Percentiles rank a stretch among this genome's conserved stretches.
phyloP scores from a whole-genome alignment of 2,329 filamentous ascomycete species.

The Phialophora tarda region DNA sequence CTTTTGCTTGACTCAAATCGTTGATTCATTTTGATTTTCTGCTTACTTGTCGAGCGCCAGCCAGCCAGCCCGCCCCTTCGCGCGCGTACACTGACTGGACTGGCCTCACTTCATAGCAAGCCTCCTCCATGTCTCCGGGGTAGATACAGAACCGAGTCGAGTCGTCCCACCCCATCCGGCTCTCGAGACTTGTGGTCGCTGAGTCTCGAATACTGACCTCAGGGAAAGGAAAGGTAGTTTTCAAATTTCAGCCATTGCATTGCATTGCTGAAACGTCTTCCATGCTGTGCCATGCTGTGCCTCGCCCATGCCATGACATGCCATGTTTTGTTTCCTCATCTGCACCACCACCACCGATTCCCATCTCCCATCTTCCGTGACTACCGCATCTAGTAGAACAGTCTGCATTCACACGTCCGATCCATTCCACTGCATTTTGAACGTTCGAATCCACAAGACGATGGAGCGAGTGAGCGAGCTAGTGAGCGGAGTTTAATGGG shows the following conservation, averaged over 20 bases:
- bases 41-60: not conserved
- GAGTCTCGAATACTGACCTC: not conserved
- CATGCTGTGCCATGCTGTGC: not conserved
- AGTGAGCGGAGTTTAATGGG: slow-evolving; percentile 23
- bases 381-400: not conserved
- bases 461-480: no score
- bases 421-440: not conserved
- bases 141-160: not conserved
- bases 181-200: not conserved
- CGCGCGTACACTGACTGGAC: not conserved
- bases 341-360: not conserved
- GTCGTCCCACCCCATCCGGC: not conserved
- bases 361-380: not conserved
- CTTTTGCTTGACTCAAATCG: not conserved
- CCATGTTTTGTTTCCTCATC: not conserved
- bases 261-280: not conserved
- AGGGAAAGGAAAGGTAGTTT: not conserved
- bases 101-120: not conserved
- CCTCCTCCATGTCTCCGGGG: not conserved
- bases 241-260: not conserved
- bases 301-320: not conserved
- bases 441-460: not conserved
- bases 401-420: not conserved
- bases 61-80: not conserved
- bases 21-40: slow-evolving; percentile 1